These are phyloP conservation scores for Lactifluus piperatus DNA, from an alignment of 768 basidiomycete species.

Conservation along the genomic window DNA sequence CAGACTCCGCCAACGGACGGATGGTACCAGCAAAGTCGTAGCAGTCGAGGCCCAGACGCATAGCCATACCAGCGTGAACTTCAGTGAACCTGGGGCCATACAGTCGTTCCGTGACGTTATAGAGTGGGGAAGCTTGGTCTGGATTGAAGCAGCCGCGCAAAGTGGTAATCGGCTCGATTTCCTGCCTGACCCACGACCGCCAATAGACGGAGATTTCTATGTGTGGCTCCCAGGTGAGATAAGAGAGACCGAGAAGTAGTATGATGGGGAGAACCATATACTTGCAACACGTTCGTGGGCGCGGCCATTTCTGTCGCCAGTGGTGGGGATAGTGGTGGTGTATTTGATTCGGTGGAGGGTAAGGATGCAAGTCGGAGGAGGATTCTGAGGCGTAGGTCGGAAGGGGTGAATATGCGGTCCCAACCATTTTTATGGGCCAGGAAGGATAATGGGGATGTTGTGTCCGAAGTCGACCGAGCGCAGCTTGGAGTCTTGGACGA, in stretches of 20 bases:
- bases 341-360: not conserved
- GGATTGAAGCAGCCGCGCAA: conserved; percentile 71
- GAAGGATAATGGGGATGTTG: too few species aligned
- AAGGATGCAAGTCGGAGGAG: not conserved
- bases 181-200: conserved; percentile 61
- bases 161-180: conserved; percentile 57
- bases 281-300: conserved; percentile 6
- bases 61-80: conserved; percentile 70
- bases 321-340: not conserved
- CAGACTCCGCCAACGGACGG: conserved; percentile 18
- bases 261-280: conserved; percentile 20
- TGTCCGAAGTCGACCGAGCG: too few species aligned
- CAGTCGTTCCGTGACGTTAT: conserved; percentile 58
- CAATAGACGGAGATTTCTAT: conserved; percentile 77
- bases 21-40: conserved; percentile 89
- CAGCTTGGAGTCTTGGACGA: too few species aligned
- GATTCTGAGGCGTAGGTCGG: not conserved
- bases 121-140: conserved; percentile 47
- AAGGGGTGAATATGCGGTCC: not conserved
- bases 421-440: not conserved
- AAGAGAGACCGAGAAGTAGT: conserved; percentile 16
- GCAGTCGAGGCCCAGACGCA: conserved; percentile 81
- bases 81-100: conserved; percentile 58
- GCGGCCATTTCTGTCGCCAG: not conserved
- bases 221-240: conserved; percentile 59